These are phyloP conservation scores for Plenodomus biglobosus DNA, from an alignment of 2,329 filamentous ascomycete genomes.

Conservation along the genomic window DNA sequence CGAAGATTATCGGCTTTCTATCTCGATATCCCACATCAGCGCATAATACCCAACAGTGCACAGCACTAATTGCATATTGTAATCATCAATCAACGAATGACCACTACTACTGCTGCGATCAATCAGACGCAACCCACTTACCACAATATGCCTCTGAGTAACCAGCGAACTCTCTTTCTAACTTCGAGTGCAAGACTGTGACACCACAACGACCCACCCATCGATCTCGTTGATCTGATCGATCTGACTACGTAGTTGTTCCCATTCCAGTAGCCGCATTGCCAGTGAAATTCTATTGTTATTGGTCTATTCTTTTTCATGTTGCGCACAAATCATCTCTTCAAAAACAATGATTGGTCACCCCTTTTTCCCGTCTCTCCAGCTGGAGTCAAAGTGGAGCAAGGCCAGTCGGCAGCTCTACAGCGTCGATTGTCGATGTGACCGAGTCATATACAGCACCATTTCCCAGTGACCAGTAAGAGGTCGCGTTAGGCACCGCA, in stretches of 20 bases:
- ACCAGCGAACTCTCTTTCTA: background rate
- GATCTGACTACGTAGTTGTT: conserved; percentile 9
- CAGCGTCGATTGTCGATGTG: conserved; percentile 1
- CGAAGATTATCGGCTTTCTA: background rate
- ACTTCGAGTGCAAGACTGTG: background rate
- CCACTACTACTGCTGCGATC: background rate
- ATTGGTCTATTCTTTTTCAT: conserved; percentile 5
- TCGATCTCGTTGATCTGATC: conserved; percentile 11
- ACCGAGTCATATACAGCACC: background rate
- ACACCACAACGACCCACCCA: conserved; percentile 1
- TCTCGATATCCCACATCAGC: background rate
- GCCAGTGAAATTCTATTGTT: conserved; percentile 3
- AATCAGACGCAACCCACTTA: background rate
- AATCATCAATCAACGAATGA: background rate
- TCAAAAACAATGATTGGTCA: conserved; percentile 5
- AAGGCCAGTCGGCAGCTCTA: background rate
- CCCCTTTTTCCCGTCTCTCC: conserved; percentile 3
- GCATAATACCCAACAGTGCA: conserved; percentile 17
- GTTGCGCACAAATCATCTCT: background rate
- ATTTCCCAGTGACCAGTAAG: background rate
- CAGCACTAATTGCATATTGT: conserved; percentile 6
- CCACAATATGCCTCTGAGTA: background rate
- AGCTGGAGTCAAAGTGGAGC: background rate
- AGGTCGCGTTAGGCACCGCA: background rate
- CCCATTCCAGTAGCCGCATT: conserved; percentile 14